Base-by-base conservation (phyloP, 257 asterid species). In the Solanum etuberosum region DNA sequence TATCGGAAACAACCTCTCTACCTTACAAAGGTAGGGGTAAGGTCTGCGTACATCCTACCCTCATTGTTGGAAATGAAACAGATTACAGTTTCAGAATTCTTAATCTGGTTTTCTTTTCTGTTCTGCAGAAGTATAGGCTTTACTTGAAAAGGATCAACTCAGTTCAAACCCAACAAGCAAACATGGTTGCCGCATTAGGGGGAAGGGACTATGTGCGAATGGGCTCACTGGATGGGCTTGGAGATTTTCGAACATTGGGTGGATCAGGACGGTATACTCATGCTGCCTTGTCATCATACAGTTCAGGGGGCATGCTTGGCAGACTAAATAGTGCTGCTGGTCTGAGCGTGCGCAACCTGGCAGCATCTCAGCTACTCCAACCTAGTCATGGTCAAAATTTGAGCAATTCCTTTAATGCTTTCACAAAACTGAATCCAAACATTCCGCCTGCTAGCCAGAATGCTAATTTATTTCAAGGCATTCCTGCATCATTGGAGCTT, bases 101-200 rank as follows among this genome's bases (percentile, higher is more conserved):
- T 81, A 81, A 29, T 18, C 42, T 9, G 68, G 48, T 29, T 23
- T 59, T 42, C 43, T 34, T 83, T 88, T 11, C 46, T 80, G 88
- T 86, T 61, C 86, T 89, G 91, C 96, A 96, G 99, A 96, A 95
- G 90, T 96, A 96, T 83, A 89, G 98, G 94, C 95, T 94, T 84
- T 96, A 93, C 91, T 90, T 95, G 92, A 95, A 93, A 89, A 93
- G 97, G 90, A 95, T 95, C 83, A 93, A 97, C 84, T 87, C 93
- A 3, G 94, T 87, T 61, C 94, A 94, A 81, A 86, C 87, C 85
- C 98, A 93, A 88, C 98, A 96, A 89, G 98, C 93, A 32, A 93
- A 95, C 92, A 94, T 95, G 95, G 94, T 88, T 63, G 93, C 97
- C 65, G 96, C 95, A 29, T 86, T 94, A 40, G 97, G 98, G 15